Percentiles rank a stretch among this genome's conserved stretches.
Conservation (phyloP, 805 yeast species). For the Starmerella sirachaensis region DNA sequence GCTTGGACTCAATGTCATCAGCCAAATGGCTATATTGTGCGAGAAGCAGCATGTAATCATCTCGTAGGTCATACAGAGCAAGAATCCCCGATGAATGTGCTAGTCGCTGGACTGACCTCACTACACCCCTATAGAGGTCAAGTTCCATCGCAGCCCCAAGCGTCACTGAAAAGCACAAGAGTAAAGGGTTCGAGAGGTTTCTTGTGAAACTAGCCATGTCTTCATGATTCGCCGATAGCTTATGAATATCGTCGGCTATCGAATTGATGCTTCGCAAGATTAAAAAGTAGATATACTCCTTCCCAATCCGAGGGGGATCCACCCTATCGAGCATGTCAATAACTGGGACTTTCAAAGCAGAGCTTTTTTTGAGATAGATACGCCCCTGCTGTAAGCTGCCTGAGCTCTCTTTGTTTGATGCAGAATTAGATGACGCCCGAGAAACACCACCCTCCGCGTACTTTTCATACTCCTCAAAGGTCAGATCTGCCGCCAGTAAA, state of each 20-base stretch:
- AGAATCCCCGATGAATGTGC: slow-evolving; percentile 74
- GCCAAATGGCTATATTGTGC: slow-evolving; percentile 18
- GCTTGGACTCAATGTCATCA: slow-evolving; percentile 7
- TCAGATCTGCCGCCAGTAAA: slow-evolving; percentile 13
- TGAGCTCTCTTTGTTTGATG: background rate
- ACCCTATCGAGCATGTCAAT: slow-evolving; percentile 70
- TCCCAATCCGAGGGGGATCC: slow-evolving; percentile 61
- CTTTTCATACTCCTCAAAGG: background rate
- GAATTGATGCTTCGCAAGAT: slow-evolving; percentile 42
- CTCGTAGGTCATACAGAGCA: slow-evolving; percentile 44
- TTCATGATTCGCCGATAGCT: slow-evolving; percentile 31
- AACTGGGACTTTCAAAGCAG: slow-evolving; percentile 9
- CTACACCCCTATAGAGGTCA: slow-evolving; percentile 53
- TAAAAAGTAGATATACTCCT: slow-evolving; percentile 49
- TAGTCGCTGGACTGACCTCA: slow-evolving; percentile 65
- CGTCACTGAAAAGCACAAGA: slow-evolving; percentile 38
- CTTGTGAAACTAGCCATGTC: slow-evolving; percentile 4
- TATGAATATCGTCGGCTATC: slow-evolving; percentile 51
- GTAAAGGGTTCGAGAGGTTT: slow-evolving; percentile 25
- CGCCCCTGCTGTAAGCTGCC: background rate
- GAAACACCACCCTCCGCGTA: background rate
- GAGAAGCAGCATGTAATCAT: slow-evolving; percentile 36
- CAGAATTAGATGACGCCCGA: background rate
- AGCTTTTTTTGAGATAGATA: slow-evolving; percentile 5
- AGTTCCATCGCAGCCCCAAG: slow-evolving; percentile 58